Percentiles rank a stretch among this genome's conserved stretches.
phyloP scores from a whole-genome alignment of 768 basidiomycete genomes.

The Rhodotorula diobovata region DNA sequence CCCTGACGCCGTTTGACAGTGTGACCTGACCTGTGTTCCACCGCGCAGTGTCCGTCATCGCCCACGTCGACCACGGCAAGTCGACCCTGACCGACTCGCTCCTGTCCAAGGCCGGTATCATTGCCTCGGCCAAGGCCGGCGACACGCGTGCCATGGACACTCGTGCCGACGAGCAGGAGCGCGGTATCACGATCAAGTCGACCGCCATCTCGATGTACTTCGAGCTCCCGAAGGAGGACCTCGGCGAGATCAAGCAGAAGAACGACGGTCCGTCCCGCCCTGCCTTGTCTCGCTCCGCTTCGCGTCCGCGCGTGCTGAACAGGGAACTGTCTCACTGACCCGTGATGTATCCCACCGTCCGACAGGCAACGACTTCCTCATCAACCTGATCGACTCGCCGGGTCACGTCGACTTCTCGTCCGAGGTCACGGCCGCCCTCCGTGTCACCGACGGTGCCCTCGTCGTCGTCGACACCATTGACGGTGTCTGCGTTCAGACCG shows the following conservation, averaged over 20 bases:
- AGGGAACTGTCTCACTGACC: too few species aligned
- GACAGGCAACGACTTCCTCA: constrained; percentile 89
- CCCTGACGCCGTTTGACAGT: too few species aligned
- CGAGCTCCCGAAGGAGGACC: constrained; percentile 83
- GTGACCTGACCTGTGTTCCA: background rate
- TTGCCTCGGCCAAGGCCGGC: constrained; percentile 87
- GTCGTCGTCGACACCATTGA: constrained; percentile 99
- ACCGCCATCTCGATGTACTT: constrained; percentile 99
- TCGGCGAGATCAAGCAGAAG: constrained; percentile 83
- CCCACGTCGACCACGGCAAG: constrained; percentile 95
- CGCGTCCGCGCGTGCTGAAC: too few species aligned
- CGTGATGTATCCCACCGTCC: constrained; percentile 14
- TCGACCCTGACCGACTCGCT: constrained; percentile 98
- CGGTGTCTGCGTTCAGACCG: constrained; percentile 99
- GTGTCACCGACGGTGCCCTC: constrained; percentile 98
- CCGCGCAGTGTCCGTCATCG: constrained; percentile 51
- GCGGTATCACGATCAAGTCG: constrained; percentile 99
- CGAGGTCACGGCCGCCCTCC: constrained; percentile 98
- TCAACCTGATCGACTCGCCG: constrained; percentile 99
- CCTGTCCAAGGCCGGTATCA: constrained; percentile 99
- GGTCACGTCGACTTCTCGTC: constrained; percentile 99
- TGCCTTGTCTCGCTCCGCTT: too few species aligned
- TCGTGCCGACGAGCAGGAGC: constrained; percentile 95
- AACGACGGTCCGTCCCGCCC: constrained; percentile 63
- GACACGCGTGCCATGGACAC: constrained; percentile 91